Percentiles rank a stretch among this genome's conserved stretches.
Conservation (phyloP, 1,284 basidiomycete species). For the Ganoderma resinaceum region DNA sequence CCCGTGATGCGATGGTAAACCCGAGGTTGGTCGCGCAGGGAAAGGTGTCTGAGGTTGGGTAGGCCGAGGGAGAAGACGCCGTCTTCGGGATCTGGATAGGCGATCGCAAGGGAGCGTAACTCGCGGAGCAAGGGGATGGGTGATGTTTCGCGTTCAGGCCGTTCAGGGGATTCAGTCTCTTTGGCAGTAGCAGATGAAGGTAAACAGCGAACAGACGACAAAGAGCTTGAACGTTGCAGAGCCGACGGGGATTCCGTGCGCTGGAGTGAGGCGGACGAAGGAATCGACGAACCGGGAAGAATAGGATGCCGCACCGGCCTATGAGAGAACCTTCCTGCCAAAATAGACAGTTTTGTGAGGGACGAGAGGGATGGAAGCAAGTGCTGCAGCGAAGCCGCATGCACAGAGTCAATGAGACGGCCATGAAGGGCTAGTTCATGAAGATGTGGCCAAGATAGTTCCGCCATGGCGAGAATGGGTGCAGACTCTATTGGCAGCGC, state of each 20-base stretch:
- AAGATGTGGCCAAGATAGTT: background rate
- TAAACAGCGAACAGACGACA: no score
- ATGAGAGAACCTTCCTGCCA: background rate
- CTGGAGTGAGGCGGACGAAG: background rate
- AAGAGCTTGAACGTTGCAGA: background rate
- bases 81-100: background rate
- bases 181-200: no score
- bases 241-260: no score
- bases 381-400: background rate
- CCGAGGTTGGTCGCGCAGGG: constrained; percentile 17
- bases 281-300: background rate
- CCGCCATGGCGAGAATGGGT: background rate
- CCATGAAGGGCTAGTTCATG: background rate
- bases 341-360: background rate
- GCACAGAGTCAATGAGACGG: background rate
- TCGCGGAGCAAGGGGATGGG: background rate
- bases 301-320: background rate
- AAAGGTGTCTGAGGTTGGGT: background rate
- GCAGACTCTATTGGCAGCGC: background rate
- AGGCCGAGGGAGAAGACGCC: background rate
- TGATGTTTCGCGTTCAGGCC: constrained; percentile 1
- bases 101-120: background rate
- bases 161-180: background rate
- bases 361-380: background rate
- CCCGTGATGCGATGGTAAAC: background rate